These are phyloP conservation scores for Pythium insidiosum DNA, from an alignment of 352 stramenopile genomes.

Conservation along the genomic window DNA sequence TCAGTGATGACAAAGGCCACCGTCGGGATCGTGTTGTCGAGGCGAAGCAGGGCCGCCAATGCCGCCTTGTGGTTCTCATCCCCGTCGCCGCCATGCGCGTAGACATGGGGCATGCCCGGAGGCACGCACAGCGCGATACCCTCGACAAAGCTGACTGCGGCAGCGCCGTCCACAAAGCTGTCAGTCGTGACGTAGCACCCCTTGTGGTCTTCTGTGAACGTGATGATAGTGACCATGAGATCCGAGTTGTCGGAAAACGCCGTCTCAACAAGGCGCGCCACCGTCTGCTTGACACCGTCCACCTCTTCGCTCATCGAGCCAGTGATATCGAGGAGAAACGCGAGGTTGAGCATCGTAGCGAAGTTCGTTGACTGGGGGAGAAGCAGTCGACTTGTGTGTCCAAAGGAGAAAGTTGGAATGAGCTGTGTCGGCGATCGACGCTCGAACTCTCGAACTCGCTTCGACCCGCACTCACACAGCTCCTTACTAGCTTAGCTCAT, in stretches of 20 bases:
- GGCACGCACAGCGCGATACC: slow-evolving; percentile 34
- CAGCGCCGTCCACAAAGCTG: slow-evolving; percentile 44
- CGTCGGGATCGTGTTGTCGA: slow-evolving; percentile 43
- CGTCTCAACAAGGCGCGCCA: slow-evolving; percentile 35
- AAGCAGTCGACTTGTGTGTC: not conserved
- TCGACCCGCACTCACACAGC: too few relatives aligned
- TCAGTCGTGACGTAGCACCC: slow-evolving; percentile 57
- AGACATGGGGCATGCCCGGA: slow-evolving; percentile 20
- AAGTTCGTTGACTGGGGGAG: not conserved
- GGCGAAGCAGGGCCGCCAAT: slow-evolving; percentile 33
- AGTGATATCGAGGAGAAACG: slow-evolving; percentile 68
- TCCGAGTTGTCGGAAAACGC: slow-evolving; percentile 39
- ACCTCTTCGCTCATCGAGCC: slow-evolving; percentile 58
- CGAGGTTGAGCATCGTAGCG: slow-evolving; percentile 66
- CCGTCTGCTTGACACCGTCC: slow-evolving; percentile 43
- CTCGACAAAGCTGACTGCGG: slow-evolving; percentile 30
- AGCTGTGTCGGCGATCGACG: too few relatives aligned
- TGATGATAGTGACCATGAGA: slow-evolving; percentile 67
- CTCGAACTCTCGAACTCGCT: too few relatives aligned
- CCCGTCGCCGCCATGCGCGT: slow-evolving; percentile 43
- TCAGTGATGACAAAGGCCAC: slow-evolving; percentile 68
- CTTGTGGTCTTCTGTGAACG: slow-evolving; percentile 41
- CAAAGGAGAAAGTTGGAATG: not conserved
- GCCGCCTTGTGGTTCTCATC: slow-evolving; percentile 67
- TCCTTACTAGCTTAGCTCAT: too few relatives aligned